Conservation (phyloP, 2,329 filamentous ascomycete species). For the Fusarium sp. region DNA sequence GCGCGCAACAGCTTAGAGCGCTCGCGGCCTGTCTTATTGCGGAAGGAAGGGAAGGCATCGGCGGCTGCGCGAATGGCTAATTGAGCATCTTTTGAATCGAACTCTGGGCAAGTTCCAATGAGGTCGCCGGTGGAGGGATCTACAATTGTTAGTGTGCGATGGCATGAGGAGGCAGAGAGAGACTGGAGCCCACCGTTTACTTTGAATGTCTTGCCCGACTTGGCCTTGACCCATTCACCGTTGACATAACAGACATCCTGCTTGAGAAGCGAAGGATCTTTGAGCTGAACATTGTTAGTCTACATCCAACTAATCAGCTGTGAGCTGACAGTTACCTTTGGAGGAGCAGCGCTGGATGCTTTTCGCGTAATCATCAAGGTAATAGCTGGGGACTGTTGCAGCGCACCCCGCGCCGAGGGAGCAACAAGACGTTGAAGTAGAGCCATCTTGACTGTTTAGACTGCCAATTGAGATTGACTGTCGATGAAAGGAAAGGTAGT, state of each 20-base stretch:
- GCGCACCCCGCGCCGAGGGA: conserved; percentile 43
- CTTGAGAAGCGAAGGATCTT: conserved; percentile 85
- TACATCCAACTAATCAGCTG: fast-evolving
- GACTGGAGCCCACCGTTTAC: conserved; percentile 69
- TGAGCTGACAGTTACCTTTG: conserved; percentile 51
- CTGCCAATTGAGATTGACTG: not conserved
- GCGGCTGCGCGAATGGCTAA: conserved; percentile 86
- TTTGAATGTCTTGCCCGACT: conserved; percentile 91
- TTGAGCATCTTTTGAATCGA: conserved; percentile 80
- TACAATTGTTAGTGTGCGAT: conserved; percentile 45
- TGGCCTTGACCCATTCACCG: conserved; percentile 88
- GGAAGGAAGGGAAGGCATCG: conserved; percentile 78
- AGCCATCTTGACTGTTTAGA: conserved; percentile 41
- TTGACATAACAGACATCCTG: conserved; percentile 86
- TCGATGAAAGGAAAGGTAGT: conserved; percentile 8
- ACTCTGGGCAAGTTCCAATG: conserved; percentile 88
- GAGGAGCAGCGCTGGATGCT: conserved; percentile 61
- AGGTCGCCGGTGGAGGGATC: conserved; percentile 86
- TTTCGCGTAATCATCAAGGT: conserved; percentile 49
- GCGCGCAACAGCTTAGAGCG: conserved; percentile 78
- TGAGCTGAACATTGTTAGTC: conserved; percentile 64
- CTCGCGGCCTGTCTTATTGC: conserved; percentile 77
- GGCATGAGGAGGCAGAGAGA: not conserved
- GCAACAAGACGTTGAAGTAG: conserved; percentile 49
- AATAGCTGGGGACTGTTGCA: conserved; percentile 49